These are phyloP conservation scores for Nosema muscidifuracis DNA, from an alignment of 371 early-diverging fungal species.

Conservation along the genomic window DNA sequence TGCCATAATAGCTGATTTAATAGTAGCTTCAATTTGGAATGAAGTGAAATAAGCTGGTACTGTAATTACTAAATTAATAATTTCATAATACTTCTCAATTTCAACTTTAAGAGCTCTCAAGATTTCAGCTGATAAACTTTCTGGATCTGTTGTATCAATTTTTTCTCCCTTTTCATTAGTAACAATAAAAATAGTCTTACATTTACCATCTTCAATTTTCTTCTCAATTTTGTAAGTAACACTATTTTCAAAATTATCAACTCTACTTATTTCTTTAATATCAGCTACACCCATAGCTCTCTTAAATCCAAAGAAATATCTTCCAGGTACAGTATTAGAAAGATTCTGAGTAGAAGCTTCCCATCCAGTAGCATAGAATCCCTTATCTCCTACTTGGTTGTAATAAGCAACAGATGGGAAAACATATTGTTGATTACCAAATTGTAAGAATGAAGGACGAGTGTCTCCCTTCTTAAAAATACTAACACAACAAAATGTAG, in stretches of 20 bases:
- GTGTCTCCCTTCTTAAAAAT: slow-evolving; percentile 76
- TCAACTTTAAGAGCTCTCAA: slow-evolving; percentile 83
- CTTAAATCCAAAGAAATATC: slow-evolving; percentile 89
- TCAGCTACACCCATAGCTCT: slow-evolving; percentile 73
- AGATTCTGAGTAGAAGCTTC: slow-evolving; percentile 88
- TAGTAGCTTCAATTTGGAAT: slow-evolving; percentile 61
- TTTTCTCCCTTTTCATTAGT: slow-evolving; percentile 73
- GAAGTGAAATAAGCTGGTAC: slow-evolving; percentile 65
- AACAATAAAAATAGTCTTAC: slow-evolving; percentile 39
- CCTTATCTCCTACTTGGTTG: slow-evolving; percentile 72
- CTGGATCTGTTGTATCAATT: slow-evolving; percentile 79
- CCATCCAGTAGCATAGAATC: slow-evolving; percentile 61
- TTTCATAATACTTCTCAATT: slow-evolving; percentile 51
- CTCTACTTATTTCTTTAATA: slow-evolving; percentile 66
- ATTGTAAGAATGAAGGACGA: slow-evolving; percentile 68
- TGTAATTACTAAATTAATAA: slow-evolving; percentile 59
- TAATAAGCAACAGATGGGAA: slow-evolving; percentile 87
- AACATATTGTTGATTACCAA: slow-evolving; percentile 88
- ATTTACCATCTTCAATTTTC: slow-evolving; percentile 31
- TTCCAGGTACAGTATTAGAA: slow-evolving; percentile 73
- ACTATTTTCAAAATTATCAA: slow-evolving; percentile 66
- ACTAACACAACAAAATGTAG: slow-evolving; percentile 97
- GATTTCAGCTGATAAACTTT: slow-evolving; percentile 88
- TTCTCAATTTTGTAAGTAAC: slow-evolving; percentile 46
- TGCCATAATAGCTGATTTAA: slow-evolving; percentile 59